Base-by-base conservation (phyloP, 2,329 filamentous ascomycete genomes). In the Fonsecaea monophora region DNA sequence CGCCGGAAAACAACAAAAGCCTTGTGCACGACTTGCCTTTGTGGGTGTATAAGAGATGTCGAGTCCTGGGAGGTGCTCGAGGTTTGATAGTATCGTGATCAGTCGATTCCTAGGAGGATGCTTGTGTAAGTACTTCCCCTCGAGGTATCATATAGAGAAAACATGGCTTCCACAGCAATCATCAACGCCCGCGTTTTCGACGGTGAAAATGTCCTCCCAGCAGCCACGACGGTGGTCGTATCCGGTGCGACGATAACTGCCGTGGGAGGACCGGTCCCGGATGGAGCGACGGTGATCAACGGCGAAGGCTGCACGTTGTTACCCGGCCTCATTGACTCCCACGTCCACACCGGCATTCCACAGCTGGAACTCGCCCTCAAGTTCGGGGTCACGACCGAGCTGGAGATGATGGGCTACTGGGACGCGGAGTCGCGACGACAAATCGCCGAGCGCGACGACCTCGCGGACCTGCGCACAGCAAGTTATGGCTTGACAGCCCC, bases 261-360 rank as follows among this genome's bases (percentile, higher is more conserved):
- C 8, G n/a, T 48, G 6, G 42, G 42, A 48, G 42, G 42, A 12
- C 21, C 2, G 2, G 34, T 21, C 12, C 37, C 15, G 34, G 42
- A 38, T 4, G 40, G 50, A 32, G 37, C 45, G 1, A 35, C 13
- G 10, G 55, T 54, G 56, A 55, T 74, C 60, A 60, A 74, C 53
- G 72, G 62, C 8, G 59, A 67, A 50, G 65, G 65, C 0, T 54
- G 32, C 2, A 65, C 68, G 40, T 65, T 75, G 9, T 57, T 74
- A 4, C 73, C 74, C 4, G 73, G 73, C 4, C 64, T 75, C 40
- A 74, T 75, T 34, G 74, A 75, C 42, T 62, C 56, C 60, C 73
- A 75, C 34, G 32, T 66, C 15, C 73, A 74, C 54, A 57, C 67
- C 0, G 18, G 7, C n/a, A 55, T 66, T 15, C n/a, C 60, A 10